Percentiles rank a stretch among this genome's conserved stretches.
Conservation (phyloP, 192 early-diverging fungal genomes). For the Linnemannia hyalina region DNA sequence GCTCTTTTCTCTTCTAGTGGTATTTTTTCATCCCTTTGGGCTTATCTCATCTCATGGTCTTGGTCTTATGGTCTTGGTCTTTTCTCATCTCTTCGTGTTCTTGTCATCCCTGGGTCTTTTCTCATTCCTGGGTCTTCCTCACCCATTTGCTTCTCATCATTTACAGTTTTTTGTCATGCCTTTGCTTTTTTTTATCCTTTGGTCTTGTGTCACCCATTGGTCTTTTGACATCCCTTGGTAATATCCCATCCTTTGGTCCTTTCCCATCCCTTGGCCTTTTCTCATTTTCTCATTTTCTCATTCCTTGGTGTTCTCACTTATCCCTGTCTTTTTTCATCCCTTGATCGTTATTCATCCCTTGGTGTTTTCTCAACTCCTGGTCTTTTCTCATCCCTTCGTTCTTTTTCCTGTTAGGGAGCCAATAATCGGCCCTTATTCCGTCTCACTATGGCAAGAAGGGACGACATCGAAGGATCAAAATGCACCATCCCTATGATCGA, state of each 20-base stretch:
- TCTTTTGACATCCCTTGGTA: too few species aligned
- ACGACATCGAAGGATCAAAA: not conserved
- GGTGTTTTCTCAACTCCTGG: too few species aligned
- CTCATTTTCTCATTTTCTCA: not conserved
- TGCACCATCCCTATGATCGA: not conserved
- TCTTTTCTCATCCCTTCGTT: too few species aligned
- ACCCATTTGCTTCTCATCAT: not conserved
- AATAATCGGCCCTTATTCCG: not conserved
- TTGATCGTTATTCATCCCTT: too few species aligned
- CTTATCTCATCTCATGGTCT: not conserved
- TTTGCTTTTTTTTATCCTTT: not conserved
- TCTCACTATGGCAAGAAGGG: not conserved
- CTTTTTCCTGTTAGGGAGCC: too few species aligned
- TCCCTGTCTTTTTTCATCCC: too few species aligned
- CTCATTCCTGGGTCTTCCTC: not conserved
- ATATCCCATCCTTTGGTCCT: not conserved
- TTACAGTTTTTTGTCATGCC: not conserved
- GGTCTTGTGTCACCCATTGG: not conserved
- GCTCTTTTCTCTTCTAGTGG: too few species aligned
- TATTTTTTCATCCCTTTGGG: not conserved
- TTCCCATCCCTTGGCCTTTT: too few species aligned
- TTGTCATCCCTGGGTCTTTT: not conserved
- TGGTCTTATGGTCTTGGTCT: not conserved
- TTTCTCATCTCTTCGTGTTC: not conserved
- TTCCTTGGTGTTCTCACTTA: not conserved